Base-by-base conservation (phyloP, 306 rosid species). In the Astragalus glycyphyllos region DNA sequence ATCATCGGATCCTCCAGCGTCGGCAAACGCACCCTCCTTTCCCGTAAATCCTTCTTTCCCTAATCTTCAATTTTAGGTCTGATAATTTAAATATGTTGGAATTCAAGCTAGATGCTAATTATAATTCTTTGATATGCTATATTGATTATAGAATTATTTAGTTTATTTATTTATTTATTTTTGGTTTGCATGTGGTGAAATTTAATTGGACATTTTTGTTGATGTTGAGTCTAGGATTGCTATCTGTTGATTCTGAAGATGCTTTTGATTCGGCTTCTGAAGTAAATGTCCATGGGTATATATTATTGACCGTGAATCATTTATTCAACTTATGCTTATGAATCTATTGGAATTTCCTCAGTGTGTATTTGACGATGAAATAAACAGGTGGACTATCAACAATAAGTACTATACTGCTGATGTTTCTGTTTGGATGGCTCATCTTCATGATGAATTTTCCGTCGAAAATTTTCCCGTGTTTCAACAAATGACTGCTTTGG, bases 381-480 rank as follows among this genome's bases (percentile, higher is more conserved):
- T 53, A 34, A 61, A 61, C 83, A 90, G 98, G 76, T 92, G 97
- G 98, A 85, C 84, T 41, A 90, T 88, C 77, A 48, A 90, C 68
- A 90, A 88, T 10, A 90, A 90, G 76, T 90, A 90, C 66, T 88
- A 90, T 72, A 85, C 83, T 4, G 98, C 96, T 74, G 98, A 87
- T 72, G 93, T 90, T 77, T 83, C 92, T 35, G 79, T 90, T 54
- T 82, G 91, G 72, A 72, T 86, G 82, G 88, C 93, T 74, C 93
- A 86, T 82, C 87, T 90, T 69, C 72, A 61, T 15, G 90, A 90
- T 26, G 86, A 72, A 12, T 83, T 90, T 77, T 88, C 90, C 8
- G 73, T 80, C 17, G 69, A 66, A 9, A 65, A 80, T 60, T 67
- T 90, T 10, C 86, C 96, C 7, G 45, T 55, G 35, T 85, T 80